Evolutionary conservation across 306 rosid species (phyloP).

Genomic region (Vachellia pachyceras): DNA sequence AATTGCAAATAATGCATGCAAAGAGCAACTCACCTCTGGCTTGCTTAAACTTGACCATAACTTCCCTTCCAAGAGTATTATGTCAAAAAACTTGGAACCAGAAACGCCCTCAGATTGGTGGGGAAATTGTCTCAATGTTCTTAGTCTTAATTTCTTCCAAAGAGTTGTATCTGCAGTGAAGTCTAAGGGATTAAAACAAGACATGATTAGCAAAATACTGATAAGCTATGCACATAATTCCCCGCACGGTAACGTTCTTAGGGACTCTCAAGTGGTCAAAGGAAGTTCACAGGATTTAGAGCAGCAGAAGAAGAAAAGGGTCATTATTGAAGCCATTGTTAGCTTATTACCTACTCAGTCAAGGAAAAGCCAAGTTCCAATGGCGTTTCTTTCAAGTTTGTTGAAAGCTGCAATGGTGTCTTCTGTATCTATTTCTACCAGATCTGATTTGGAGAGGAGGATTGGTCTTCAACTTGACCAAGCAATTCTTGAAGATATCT

Average conservation of each 20-base stretch:
- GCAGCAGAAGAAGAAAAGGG: conserved; percentile 80
- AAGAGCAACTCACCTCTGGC: conserved; percentile 92
- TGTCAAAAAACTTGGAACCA: conserved; percentile 57
- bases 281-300: conserved; percentile 72
- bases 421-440: conserved; percentile 77
- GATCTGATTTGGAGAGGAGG: conserved; percentile 88
- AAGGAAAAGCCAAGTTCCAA: conserved; percentile 87
- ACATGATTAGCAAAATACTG: conserved; percentile 86
- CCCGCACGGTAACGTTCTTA: conserved; percentile 73
- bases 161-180: conserved; percentile 78
- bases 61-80: conserved; percentile 56
- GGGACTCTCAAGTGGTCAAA: conserved; percentile 64
- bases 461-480: conserved; percentile 95
- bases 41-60: conserved; percentile 83
- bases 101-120: conserved; percentile 98
- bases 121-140: conserved; percentile 79
- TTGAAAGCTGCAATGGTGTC: conserved; percentile 82
- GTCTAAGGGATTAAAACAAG: conserved; percentile 93
- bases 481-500: conserved; percentile 94
- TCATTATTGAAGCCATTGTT: conserved; percentile 83
- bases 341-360: conserved; percentile 87
- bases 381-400: conserved; percentile 96
- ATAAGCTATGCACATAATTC: conserved; percentile 84
- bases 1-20: conserved; percentile 86
- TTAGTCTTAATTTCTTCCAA: conserved; percentile 81